These are phyloP conservation scores for Coprinopsis marcescibilis DNA, from an alignment of 768 basidiomycete genomes.

Conservation along the genomic window DNA sequence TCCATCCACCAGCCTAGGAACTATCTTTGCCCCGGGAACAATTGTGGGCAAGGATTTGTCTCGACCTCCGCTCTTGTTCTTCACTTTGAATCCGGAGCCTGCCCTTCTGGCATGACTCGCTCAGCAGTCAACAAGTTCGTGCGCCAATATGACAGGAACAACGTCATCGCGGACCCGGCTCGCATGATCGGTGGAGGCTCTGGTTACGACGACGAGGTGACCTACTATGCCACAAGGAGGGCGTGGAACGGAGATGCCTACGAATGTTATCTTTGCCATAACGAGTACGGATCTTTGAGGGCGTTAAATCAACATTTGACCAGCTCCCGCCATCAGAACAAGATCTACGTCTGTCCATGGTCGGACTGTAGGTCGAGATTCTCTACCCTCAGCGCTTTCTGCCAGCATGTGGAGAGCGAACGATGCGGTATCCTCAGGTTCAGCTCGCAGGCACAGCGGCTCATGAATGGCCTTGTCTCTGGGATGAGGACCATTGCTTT, in stretches of 20 bases:
- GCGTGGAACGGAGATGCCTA: constrained; percentile 43
- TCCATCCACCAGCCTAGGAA: neutral
- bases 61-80: neutral
- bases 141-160: neutral
- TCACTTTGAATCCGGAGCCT: neutral
- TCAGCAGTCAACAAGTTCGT: neutral
- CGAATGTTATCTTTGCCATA: constrained; percentile 63
- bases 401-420: constrained; percentile 62
- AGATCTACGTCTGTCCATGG: constrained; percentile 48
- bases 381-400: constrained; percentile 48
- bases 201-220: constrained; percentile 3
- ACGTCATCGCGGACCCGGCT: neutral
- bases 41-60: neutral
- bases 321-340: constrained; percentile 52
- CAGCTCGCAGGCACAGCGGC: constrained; percentile 9
- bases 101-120: neutral
- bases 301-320: constrained; percentile 57
- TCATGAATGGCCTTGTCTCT: neutral
- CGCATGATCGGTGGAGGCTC: neutral
- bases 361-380: constrained; percentile 37
- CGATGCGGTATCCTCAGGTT: constrained; percentile 50
- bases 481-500: neutral
- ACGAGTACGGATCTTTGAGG: constrained; percentile 29
- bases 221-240: constrained; percentile 25
- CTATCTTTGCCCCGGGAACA: neutral